Conservation (phyloP, 148 eudicot genomes). For the Rhododendron henanense region DNA sequence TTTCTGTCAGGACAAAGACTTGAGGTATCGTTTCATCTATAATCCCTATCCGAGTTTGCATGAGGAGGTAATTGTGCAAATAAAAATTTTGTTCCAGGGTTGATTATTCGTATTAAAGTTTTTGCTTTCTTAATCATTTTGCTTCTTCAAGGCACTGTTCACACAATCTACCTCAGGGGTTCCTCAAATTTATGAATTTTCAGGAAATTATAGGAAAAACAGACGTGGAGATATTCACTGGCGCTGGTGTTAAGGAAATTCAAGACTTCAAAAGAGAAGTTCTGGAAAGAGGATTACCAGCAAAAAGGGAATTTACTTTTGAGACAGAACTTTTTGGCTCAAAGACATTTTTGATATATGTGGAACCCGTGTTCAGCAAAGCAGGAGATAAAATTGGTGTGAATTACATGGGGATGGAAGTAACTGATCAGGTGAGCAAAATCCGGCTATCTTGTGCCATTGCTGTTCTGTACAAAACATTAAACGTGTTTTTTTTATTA, state of each 20-base stretch:
- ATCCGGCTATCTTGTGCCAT: neutral
- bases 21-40: conserved; percentile 80
- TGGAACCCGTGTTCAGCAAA: conserved; percentile 86
- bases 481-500: neutral
- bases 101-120: neutral
- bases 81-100: neutral
- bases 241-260: conserved; percentile 84
- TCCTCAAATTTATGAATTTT: conserved; percentile 38
- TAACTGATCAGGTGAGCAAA: conserved; percentile 81
- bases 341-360: conserved; percentile 83
- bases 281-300: conserved; percentile 71
- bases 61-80: conserved; percentile 57
- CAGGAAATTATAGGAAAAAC: conserved; percentile 95
- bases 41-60: conserved; percentile 79
- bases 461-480: neutral
- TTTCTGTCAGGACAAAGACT: conserved; percentile 66
- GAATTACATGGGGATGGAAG: conserved; percentile 92
- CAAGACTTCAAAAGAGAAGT: conserved; percentile 90
- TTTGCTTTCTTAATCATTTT: neutral
- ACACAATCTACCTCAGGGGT: conserved; percentile 18
- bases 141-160: conserved; percentile 15
- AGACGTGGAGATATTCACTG: conserved; percentile 76
- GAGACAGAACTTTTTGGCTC: conserved; percentile 80
- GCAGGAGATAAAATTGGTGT: conserved; percentile 88
- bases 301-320: conserved; percentile 86